A percentile compares a stretch with the other conserved stretches of the same genome.
These are phyloP conservation scores for Ceratocystiopsis sp. DNA, from an alignment of 2,329 filamentous ascomycete species.

Conservation along the genomic window DNA sequence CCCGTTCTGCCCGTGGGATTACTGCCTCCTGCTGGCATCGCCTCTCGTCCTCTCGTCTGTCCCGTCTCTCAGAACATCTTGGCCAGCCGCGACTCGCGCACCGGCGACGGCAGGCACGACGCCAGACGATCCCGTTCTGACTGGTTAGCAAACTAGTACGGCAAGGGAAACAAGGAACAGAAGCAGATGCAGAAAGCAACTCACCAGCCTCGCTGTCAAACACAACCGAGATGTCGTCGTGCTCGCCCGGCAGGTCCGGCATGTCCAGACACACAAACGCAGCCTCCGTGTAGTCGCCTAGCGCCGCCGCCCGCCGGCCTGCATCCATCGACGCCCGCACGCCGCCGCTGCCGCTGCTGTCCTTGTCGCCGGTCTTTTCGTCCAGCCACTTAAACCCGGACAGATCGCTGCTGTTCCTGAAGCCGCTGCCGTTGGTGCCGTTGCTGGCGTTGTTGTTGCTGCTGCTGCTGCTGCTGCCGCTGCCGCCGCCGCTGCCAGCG, in stretches of 20 bases:
- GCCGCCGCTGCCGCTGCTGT: conserved; percentile 13
- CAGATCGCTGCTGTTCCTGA: conserved; percentile 11
- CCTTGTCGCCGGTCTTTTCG: background rate
- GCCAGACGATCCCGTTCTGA: conserved; percentile 37
- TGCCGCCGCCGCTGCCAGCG: conserved; percentile 24
- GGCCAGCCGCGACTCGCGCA: conserved; percentile 26
- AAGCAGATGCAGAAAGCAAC: conserved; percentile 21
- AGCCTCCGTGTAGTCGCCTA: conserved; percentile 18
- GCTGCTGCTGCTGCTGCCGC: conserved; percentile 13
- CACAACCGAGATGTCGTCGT: conserved; percentile 74
- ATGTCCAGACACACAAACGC: conserved; percentile 74
- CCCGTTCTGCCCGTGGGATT: no score
- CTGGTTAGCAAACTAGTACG: background rate
- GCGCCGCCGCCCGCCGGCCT: no score
- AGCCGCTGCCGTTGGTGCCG: background rate
- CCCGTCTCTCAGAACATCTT: conserved; percentile 6
- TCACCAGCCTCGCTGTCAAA: conserved; percentile 67
- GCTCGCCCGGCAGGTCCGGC: conserved; percentile 77
- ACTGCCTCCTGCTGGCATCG: background rate
- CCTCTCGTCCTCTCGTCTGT: background rate
- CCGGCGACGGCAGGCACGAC: conserved; percentile 35
- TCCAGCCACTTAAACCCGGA: no score
- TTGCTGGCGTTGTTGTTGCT: conserved; percentile 7
- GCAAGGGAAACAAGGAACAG: background rate
- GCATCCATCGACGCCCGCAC: no score